Evolutionary conservation across 2,329 filamentous ascomycete genomes (phyloP), one percentile per base, ranked within the genome.

Genomic region (Fusarium sublunatum): DNA sequence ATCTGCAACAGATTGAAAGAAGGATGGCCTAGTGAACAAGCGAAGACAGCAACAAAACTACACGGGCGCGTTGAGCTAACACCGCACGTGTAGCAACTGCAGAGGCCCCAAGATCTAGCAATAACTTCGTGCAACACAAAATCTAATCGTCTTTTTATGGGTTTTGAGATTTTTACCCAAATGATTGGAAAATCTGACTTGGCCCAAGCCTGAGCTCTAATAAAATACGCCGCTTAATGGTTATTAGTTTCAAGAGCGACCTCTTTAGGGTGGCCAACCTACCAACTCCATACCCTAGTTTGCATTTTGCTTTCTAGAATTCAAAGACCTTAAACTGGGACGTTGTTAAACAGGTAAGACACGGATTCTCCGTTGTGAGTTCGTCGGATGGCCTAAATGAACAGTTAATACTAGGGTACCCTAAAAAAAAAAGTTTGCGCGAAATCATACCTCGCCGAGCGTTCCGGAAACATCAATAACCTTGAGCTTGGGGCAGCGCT

Each of bases 391-490:
- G 88, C 88, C 77, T 89, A 29, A n/a, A n/a, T 36, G 6, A 7
- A 26, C 29, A 5, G 51, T 68, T 25, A 70, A 52, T 40, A 39
- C 44, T 39, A 31, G 43, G 34, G 10, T 38, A 25, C 11, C 10
- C 19, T 19, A 19, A 19, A 19, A 13, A 19, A 19, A 13, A 8
- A 5, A 7, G 26, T 12, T 24, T 19, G 32, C 10, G 7, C 32
- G 15, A 19, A 6, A 36, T 36, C 75, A 41, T 72, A 80, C 79
- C 76, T 84, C 88, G n/a, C 87, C 88, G 55, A 91, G 80, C 32
- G 93, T 97, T 38, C 91, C 90, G 71, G 90, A 92, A 70, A 97
- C 92, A 77, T 97, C 93, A 75, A 97, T 96, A 53, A 93, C 93
- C 77, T 93, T 89, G 64, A 97, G 86, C 77, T 91, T 90, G 55